Evolutionary conservation across 140 eudicot species (phyloP), one percentile per base, ranked within the genome.

Genomic region (Oenanthe javanica): DNA sequence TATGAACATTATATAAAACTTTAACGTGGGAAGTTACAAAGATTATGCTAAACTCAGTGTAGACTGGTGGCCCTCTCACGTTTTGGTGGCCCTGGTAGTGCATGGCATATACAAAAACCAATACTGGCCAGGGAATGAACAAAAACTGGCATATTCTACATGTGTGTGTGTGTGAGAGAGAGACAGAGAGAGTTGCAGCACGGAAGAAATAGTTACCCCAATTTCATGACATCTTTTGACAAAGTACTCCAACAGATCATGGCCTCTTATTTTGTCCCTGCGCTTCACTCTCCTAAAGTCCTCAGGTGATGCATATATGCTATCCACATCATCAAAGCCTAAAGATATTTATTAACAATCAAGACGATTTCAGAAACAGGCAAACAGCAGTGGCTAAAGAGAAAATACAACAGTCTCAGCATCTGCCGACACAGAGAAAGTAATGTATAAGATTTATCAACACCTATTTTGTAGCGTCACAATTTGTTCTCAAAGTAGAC

Each of bases 241-340:
- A 86, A 95, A 95, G 88, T 87, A 89, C 87, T 95, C 99, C 84
- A 95, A 83, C 42, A 95, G 91, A 83, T 88, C 97, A 76, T 86
- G 88, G 48, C 97, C 99, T 40, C 83, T 91, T 75, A 83, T 84
- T 88, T 86, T 89, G 86, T 92, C 93, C 83, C 80, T 86, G 76
- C 80, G 88, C 63, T 84, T 86, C 82, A 88, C 70, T 6, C 70
- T 85, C 86, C 64, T 87, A 79, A 95, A 95, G 86, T 95, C 99
- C n/a, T 95, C 93, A 47, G 97, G 99, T 45, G 98, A 94, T 78
- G 99, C 97, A 80, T 85, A 94, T 51, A 92, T 87, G 47, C 99
- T 92, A 86, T 92, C 97, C 84, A 88, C 84, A 40, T 93, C 99
- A 85, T 90, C 97, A 79, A 95, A 95, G 74, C 89, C 99, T 95